Evolutionary conservation across 768 basidiomycete species (phyloP), one percentile per base, ranked within the genome.

Genomic region (Rhizopogon vinicolor): DNA sequence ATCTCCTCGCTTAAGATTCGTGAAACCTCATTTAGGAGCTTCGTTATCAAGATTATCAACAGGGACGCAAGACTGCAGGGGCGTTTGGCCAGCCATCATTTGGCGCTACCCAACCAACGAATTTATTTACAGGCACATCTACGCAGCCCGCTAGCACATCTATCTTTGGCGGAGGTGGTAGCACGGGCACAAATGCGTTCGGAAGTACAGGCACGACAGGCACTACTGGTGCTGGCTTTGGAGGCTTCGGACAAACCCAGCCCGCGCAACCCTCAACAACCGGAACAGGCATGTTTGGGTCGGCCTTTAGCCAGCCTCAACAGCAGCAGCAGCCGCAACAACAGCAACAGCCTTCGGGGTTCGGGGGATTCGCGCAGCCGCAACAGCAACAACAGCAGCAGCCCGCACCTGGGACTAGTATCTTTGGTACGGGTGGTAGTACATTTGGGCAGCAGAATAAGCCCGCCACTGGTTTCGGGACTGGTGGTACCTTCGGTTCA

Each of bases 1-100:
- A 56, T 37, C 5, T 22, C 50, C 35, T 40, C 3, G 8, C 43
- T 35, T 10, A 35, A 3, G 10, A n/a, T 19, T 39, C 19, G 25
- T 46, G 41, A 51, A 51, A 43, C 4, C 42, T 33, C 52, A 12
- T 54, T 3, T 58, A 90, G 87, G 89, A 91, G 78, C 67, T 91
- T 39, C 84, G 88, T 44, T 53, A 80, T 22, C 87, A 91, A 80
- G 89, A 91, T 65, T 91, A 91, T 58, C 69, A 75, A 22, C 86
- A 89, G 65, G 82, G 81, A 49, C 81, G 89, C 16, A 91, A 91
- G 71, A 84, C 85, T 12, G 86, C 84, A 10, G 72, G 74, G 55
- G 78, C 80, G 43, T 92, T 90, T 67, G 81, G 80, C 19, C 78
- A 78, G 68, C 63, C 79, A 9, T 60, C 68, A 9, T 70, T 63